Conservation (phyloP, 164 flowering plant species). For the Nymphaea thermarum region DNA sequence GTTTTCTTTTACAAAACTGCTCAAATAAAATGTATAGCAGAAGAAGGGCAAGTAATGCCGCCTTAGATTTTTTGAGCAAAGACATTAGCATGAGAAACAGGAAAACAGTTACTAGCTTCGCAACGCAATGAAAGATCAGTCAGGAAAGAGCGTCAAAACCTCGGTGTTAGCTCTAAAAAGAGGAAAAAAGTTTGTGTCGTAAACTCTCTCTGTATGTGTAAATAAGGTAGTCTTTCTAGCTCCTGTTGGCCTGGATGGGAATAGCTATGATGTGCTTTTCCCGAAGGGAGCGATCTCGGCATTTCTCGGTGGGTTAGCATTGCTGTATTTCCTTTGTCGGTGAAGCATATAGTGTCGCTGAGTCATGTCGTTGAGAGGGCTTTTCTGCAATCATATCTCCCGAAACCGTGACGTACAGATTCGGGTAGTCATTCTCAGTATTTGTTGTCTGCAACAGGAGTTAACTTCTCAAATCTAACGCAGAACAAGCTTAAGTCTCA, state of each 20-base stretch:
- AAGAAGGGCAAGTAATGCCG: background rate
- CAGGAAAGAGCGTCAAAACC: background rate
- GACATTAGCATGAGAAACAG: background rate
- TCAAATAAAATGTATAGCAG: background rate
- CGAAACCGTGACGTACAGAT: too few relatives aligned
- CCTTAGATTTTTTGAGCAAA: background rate
- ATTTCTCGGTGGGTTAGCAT: background rate
- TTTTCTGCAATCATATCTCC: background rate
- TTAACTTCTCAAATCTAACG: too few relatives aligned
- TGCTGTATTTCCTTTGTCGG: conserved; percentile 1
- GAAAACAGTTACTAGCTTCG: background rate
- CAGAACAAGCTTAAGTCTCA: too few relatives aligned
- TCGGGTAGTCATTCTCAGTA: too few relatives aligned
- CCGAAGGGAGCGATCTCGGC: conserved; percentile 1
- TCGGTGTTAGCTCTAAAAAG: background rate
- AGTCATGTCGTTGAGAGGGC: conserved; percentile 1
- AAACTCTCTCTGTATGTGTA: background rate
- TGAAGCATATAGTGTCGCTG: background rate
- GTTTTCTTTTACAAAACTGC: background rate
- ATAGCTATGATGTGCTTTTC: conserved; percentile 3
- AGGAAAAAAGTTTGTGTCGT: background rate
- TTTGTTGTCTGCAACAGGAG: too few relatives aligned
- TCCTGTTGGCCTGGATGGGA: background rate
- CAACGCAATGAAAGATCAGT: background rate
- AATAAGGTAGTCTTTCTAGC: conserved; percentile 1